These are phyloP conservation scores for Leptoxyphium fumago DNA, from an alignment of 2,329 filamentous ascomycete genomes.

Conservation along the genomic window DNA sequence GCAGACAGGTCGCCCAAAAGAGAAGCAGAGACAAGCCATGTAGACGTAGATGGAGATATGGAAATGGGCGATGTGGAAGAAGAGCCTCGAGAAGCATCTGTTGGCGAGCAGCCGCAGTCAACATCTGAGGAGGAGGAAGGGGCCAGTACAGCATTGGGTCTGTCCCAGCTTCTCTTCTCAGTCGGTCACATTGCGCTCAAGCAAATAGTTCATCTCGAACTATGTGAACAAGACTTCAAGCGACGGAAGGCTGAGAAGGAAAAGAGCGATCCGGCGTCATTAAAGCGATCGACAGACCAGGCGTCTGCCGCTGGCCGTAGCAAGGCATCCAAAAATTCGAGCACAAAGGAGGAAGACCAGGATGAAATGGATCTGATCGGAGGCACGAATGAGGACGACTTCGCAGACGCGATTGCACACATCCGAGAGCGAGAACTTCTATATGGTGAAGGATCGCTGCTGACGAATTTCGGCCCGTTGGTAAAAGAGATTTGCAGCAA, in stretches of 20 bases:
- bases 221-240: conserved; percentile 98
- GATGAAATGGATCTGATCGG: conserved; percentile 94
- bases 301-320: conserved; percentile 14
- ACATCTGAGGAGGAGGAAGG: conserved; percentile 6
- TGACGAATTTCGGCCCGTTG: conserved; percentile 82
- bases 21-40: conserved; percentile 9
- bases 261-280: conserved; percentile 35
- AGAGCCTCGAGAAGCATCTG: conserved; percentile 6
- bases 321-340: conserved; percentile 17
- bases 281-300: conserved; percentile 20
- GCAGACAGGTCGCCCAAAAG: conserved; percentile 10
- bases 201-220: conserved; percentile 92
- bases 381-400: conserved; percentile 88
- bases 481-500: conserved; percentile 90
- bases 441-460: conserved; percentile 66
- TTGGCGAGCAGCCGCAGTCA: conserved; percentile 3
- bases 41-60: conserved; percentile 21
- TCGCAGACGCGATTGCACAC: conserved; percentile 72
- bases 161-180: conserved; percentile 87
- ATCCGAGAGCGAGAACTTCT: conserved; percentile 74
- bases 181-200: conserved; percentile 96
- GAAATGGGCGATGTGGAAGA: conserved; percentile 23
- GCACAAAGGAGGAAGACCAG: conserved; percentile 44
- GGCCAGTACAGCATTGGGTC: conserved; percentile 41
- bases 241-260: conserved; percentile 83